A percentile compares a stretch with the other conserved stretches of the same genome.
phyloP scores from a whole-genome alignment of 2,329 filamentous ascomycete genomes.

The Ophiostoma himal-ulmi region DNA sequence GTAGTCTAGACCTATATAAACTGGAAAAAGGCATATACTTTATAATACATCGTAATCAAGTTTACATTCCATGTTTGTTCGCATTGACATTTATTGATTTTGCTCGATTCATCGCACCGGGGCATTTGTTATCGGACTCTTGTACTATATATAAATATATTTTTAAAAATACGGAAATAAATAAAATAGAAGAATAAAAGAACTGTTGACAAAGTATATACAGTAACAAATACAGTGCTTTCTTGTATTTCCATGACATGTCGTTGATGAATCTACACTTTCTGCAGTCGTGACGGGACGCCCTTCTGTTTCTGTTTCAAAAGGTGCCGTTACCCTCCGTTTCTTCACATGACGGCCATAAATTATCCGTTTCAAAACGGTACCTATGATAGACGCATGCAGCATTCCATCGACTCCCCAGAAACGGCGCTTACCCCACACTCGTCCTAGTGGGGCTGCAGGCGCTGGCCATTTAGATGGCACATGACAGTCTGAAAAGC shows the following conservation, averaged over 20 bases:
- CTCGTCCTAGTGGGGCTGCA: not conserved
- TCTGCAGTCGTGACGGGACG: not conserved
- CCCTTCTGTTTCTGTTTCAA: not conserved
- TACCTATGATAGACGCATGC: not conserved
- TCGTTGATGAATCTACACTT: not conserved
- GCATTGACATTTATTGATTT: no score
- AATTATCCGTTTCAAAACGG: not conserved
- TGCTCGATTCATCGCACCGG: no score
- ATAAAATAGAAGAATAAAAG: no score
- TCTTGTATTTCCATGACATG: not conserved
- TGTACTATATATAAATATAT: no score
- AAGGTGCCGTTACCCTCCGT: not conserved
- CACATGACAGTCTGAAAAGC: not conserved
- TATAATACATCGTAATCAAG: no score
- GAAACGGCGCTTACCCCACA: constrained; percentile 2
- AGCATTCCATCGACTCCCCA: not conserved
- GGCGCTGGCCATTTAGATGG: not conserved
- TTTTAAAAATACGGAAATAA: no score
- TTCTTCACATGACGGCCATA: not conserved
- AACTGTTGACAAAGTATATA: no score
- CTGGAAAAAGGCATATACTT: no score
- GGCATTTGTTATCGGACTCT: no score
- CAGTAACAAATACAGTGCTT: not conserved
- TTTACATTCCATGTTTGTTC: no score
- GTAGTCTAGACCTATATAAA: no score